phyloP scores from a whole-genome alignment of 1,139 yeast species.

The Candida sp. region DNA sequence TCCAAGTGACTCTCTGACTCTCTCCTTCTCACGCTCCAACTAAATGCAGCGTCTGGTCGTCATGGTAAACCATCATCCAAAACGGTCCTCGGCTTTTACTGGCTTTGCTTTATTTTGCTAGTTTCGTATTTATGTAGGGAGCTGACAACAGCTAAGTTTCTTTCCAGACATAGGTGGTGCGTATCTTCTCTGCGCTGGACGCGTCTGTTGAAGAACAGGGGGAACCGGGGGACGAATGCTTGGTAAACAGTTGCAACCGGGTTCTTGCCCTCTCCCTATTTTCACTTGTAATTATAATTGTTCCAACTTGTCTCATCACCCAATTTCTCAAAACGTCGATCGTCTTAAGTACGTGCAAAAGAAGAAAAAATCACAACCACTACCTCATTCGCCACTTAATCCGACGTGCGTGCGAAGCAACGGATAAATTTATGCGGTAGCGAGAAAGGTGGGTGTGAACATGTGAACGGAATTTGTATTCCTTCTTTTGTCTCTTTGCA shows the following conservation, averaged over 20 bases:
- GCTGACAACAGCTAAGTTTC: no score
- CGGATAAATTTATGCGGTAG: neutral
- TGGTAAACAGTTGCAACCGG: neutral
- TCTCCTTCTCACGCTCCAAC: no score
- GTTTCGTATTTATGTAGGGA: neutral
- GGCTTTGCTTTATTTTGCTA: neutral
- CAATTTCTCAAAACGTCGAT: neutral
- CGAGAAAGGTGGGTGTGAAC: neutral
- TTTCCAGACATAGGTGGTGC: no score
- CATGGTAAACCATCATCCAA: neutral
- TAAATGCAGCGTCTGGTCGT: neutral
- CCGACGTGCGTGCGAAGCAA: no score
- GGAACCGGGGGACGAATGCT: neutral
- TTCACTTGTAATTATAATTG: conserved; percentile 1
- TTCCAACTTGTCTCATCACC: conserved; percentile 1
- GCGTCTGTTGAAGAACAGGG: no score
- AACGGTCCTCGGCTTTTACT: neutral
- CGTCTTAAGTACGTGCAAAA: neutral
- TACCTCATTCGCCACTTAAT: no score
- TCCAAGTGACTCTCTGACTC: no score
- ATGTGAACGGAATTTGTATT: neutral
- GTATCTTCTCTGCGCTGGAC: no score
- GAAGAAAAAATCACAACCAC: no score
- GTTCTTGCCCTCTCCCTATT: neutral
- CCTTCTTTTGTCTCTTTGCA: neutral